Conservation (phyloP, 176 grass and related monocot species). For the Themeda triandra region DNA sequence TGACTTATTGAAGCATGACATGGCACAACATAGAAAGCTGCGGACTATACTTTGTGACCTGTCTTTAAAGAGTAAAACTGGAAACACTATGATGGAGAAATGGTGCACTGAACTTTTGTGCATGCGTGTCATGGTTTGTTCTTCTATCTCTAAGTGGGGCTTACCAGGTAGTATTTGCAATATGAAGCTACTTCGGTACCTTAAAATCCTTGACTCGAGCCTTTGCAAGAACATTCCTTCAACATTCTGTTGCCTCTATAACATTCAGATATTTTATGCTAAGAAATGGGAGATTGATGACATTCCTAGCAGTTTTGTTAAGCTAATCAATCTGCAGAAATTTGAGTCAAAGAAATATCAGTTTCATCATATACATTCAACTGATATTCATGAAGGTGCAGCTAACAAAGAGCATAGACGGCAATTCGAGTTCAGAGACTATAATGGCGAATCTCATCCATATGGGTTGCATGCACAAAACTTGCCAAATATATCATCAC, state of each 20-base stretch:
- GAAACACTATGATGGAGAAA: neutral
- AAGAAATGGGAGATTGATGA: neutral
- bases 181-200: constrained; percentile 10
- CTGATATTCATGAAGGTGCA: neutral
- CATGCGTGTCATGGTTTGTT: neutral
- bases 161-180: neutral
- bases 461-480: neutral
- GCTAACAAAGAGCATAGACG: neutral
- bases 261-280: neutral
- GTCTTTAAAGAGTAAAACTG: too few species aligned
- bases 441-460: neutral
- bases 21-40: too few species aligned
- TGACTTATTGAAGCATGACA: too few species aligned
- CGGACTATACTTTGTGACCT: too few species aligned
- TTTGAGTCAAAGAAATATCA: neutral
- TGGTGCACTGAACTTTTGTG: neutral
- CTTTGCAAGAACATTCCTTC: neutral
- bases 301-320: neutral
- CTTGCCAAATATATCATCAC: neutral
- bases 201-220: rapidly evolving
- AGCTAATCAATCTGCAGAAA: neutral
- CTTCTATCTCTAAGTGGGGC: neutral
- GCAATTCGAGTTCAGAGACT: neutral
- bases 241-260: neutral
- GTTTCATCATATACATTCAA: neutral